A percentile compares a stretch with the other conserved stretches of the same genome.
These are phyloP conservation scores for Schizopora paradoxa DNA, from an alignment of 1,284 basidiomycete species.

Conservation along the genomic window DNA sequence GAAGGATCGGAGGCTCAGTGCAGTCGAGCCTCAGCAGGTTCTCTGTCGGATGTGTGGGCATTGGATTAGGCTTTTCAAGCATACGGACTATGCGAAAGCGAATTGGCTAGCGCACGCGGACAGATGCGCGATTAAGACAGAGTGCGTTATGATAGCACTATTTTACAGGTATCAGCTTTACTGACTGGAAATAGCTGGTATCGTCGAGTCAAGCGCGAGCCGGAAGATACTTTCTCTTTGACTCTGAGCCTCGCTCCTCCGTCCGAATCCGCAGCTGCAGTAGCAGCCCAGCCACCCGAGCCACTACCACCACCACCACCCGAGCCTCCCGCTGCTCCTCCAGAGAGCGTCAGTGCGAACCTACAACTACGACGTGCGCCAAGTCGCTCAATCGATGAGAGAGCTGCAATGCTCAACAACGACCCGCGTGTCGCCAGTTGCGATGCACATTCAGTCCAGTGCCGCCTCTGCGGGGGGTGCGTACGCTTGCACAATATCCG, in stretches of 20 bases:
- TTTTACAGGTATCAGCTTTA: not conserved
- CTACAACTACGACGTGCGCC: too few relatives aligned
- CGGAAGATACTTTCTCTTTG: conserved; percentile 6
- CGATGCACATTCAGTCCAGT: conserved; percentile 11
- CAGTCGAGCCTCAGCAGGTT: conserved; percentile 17
- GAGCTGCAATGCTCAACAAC: not conserved
- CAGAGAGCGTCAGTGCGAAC: too few relatives aligned
- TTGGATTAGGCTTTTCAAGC: conserved; percentile 18
- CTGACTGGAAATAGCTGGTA: conserved; percentile 9
- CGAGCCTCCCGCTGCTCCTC: too few relatives aligned
- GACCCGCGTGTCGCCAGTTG: conserved; percentile 5
- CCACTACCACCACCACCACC: not conserved
- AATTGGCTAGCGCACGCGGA: conserved; percentile 16
- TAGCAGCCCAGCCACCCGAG: too few relatives aligned
- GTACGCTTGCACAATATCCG: conserved; percentile 14
- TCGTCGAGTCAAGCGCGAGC: conserved; percentile 8
- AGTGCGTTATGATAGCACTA: conserved; percentile 6
- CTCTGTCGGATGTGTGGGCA: conserved; percentile 18
- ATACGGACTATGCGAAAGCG: conserved; percentile 13
- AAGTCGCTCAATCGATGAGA: too few relatives aligned
- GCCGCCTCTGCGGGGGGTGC: conserved; percentile 10
- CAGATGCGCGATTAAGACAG: conserved; percentile 13
- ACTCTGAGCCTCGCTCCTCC: conserved; percentile 9
- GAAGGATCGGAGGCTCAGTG: conserved; percentile 12
- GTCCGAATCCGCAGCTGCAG: not conserved